phyloP scores from a whole-genome alignment of 768 basidiomycete genomes.

The Obba rivulosa region DNA sequence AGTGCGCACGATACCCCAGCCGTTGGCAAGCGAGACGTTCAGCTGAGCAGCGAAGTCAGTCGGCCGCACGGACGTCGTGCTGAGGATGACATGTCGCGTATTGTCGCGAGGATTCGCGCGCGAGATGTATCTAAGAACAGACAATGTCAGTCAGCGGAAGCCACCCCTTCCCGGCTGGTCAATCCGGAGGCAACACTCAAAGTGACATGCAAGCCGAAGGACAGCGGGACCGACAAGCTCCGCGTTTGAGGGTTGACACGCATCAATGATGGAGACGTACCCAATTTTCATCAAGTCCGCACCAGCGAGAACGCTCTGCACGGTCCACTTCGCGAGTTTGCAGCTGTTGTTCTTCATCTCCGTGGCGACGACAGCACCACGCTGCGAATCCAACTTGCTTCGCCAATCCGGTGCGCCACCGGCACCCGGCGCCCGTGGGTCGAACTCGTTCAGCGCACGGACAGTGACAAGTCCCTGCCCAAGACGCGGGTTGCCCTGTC shows the following conservation, averaged over 20 bases:
- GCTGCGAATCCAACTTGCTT: slow-evolving; percentile 91
- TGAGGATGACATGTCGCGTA: slow-evolving; percentile 92
- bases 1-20: slow-evolving; percentile 97
- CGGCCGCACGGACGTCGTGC: slow-evolving; percentile 92
- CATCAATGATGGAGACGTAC: slow-evolving; percentile 39
- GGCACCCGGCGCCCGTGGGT: slow-evolving; percentile 81
- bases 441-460: slow-evolving; percentile 96
- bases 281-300: slow-evolving; percentile 97
- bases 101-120: slow-evolving; percentile 92
- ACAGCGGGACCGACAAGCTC: no score
- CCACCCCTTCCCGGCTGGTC: no score
- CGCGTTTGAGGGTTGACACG: no score
- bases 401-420: slow-evolving; percentile 99
- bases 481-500: slow-evolving; percentile 52
- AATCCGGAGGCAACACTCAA: no score
- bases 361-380: slow-evolving; percentile 95
- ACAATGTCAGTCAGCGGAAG: background rate
- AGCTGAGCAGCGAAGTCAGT: slow-evolving; percentile 92
- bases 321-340: slow-evolving; percentile 96
- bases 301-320: slow-evolving; percentile 91
- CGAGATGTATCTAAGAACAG: slow-evolving; percentile 74
- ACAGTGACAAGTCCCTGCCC: slow-evolving; percentile 84
- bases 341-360: slow-evolving; percentile 99
- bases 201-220: no score
- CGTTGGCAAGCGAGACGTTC: slow-evolving; percentile 91